Base-by-base conservation (phyloP, 2,329 filamentous ascomycete species). In the Aaosphaeria arxii region DNA sequence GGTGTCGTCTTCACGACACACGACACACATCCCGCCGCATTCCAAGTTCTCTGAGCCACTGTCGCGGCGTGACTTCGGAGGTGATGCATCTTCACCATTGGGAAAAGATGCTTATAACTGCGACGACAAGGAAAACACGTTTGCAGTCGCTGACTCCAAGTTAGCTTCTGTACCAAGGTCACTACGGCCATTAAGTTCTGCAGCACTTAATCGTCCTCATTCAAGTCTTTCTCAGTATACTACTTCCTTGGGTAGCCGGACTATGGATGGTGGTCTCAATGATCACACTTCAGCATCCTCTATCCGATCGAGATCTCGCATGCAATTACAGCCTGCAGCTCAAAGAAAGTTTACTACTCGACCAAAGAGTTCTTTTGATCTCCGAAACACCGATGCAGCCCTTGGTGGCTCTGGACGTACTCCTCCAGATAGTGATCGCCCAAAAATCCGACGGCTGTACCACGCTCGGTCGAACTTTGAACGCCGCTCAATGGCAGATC, bases 351-450 rank as follows among this genome's bases (percentile, higher is more conserved):
- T 63, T 6, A 47, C 49, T 11, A 52, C 51, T 5, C 55, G 64
- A 29, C 61, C 67, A 1, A 62, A 56, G 44, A 69, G 66, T 33
- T 64, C 67, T 6, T 63, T 69, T 30, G 64, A 71, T 39, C 54
- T 71, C 11, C 60, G 61, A 32, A 45, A 45, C 6, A 44, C 50
- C 4, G 28, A 45, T 43, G 47, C 44, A 2, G 28, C 41, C 30
- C 28, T 36, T n/a, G 33, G 9, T 36, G 33, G n/a, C n/a, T 36
- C n/a, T n/a, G 9, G n/a, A 31, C 33, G 33, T 38, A 43, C 33
- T 40, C 40, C 33, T 6, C 17, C 17, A 24, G 17, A 24, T 24
- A 24, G 30, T 43, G 4, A 31, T 29, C 4, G 38, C 31, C 7
- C 43, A 13, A n/a, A 28, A 38, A 28, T 32, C 53, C 5, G 49